Evolutionary conservation across 2,329 filamentous ascomycete genomes (phyloP), one percentile per base, ranked within the genome.

Genomic region (Fusarium pininemorale): DNA sequence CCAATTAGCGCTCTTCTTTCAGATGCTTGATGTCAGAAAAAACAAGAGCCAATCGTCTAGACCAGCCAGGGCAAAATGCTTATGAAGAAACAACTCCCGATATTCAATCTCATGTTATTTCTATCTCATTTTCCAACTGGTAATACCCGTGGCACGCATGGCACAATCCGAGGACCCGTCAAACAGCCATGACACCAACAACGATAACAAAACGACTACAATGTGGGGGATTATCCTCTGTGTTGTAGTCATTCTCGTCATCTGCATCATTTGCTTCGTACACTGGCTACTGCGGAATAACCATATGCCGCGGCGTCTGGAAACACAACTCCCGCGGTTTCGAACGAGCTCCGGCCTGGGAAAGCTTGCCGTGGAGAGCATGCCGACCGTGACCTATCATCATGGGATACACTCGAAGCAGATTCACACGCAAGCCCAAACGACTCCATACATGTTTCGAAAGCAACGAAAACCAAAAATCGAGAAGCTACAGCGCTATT

Each of bases 351-450:
- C 53, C 2, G 69, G 69, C 0, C 24, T 72, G 0, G 69, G 69
- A 24, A 50, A 62, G 16, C 28, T 56, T 0, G 55, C 18, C 3
- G 57, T 73, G 32, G 69, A 73, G 6, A 73, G 35, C 7, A 72
- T 72, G 41, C 64, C 69, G 3, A 72, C 38, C 6, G 13, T 73
- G 9, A 58, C 22, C 1, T 72, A 48, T 22, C 20, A 72, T 22
- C 4, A 37, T 2, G 16, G 22, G 0, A 30, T 37, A 26, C 16
- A 53, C 13, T 13, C 41, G 5, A 53, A 51, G 3, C 59, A 54
- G 10, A 22, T n/a, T 16, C 3, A 32, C 11, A 11, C 20, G 6
- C 30, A 51, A 18, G 18, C 15, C 4, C 16, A 35, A 5, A 16
- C 37, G 7, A 2, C 39, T 6, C 10, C 50, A 28, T 15, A 15